phyloP scores from a whole-genome alignment of 306 rosid genomes.

The Sesbania bispinosa region DNA sequence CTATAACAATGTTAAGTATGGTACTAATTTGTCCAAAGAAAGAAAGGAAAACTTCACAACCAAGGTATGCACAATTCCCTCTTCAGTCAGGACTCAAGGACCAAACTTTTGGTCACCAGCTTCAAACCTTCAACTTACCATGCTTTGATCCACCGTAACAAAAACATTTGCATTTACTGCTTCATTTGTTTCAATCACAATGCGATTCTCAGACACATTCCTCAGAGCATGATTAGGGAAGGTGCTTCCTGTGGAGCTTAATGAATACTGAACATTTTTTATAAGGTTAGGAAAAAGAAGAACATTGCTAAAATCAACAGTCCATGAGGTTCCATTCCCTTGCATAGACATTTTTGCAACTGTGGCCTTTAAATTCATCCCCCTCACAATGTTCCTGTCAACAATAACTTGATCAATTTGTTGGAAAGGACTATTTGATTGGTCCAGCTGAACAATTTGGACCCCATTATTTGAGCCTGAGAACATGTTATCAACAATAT shows the following conservation, averaged over 20 bases:
- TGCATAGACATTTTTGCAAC: conserved; percentile 42
- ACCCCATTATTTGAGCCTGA: conserved; percentile 56
- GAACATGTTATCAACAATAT: conserved; percentile 84
- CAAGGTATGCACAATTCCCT: conserved; percentile 38
- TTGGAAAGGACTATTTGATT: conserved; percentile 53
- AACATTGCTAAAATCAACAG: conserved; percentile 50
- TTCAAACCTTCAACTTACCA: conserved; percentile 23
- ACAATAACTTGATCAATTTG: conserved; percentile 64
- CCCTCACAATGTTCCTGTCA: conserved; percentile 64
- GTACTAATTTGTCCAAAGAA: not conserved
- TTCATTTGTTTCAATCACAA: conserved; percentile 58
- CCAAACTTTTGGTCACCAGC: conserved; percentile 12
- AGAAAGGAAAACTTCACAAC: conserved; percentile 5
- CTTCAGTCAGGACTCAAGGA: not conserved
- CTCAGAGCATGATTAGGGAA: conserved; percentile 63
- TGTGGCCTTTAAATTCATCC: conserved; percentile 70
- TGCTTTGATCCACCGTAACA: conserved; percentile 63
- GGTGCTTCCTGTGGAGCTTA: conserved; percentile 20
- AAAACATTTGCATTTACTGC: conserved; percentile 47
- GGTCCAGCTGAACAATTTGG: conserved; percentile 63
- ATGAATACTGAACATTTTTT: conserved; percentile 69
- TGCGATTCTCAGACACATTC: conserved; percentile 54
- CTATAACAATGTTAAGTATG: not conserved
- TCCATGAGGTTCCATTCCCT: conserved; percentile 79
- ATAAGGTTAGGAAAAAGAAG: conserved; percentile 71